A percentile compares a stretch with the other conserved stretches of the same genome.
These are phyloP conservation scores for Trichoderma atrobrunneum DNA, from an alignment of 2,329 filamentous ascomycete species.

Conservation along the genomic window DNA sequence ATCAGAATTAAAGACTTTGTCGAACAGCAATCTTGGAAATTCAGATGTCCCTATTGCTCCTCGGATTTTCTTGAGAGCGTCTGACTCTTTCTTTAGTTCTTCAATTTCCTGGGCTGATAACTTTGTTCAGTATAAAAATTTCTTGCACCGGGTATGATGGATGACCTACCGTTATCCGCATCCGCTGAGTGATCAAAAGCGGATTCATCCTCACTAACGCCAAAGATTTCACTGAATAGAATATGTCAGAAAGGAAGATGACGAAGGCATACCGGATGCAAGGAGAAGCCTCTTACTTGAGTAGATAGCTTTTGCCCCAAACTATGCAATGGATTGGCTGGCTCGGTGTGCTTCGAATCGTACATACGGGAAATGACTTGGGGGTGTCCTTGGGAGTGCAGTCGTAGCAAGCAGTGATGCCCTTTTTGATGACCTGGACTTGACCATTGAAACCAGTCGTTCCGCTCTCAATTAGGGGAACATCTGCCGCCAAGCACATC, in stretches of 20 bases:
- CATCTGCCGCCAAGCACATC: slow-evolving; percentile 90
- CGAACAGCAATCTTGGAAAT: slow-evolving; percentile 78
- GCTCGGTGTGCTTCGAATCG: slow-evolving; percentile 91
- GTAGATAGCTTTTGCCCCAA: slow-evolving; percentile 94
- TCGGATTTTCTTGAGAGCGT: slow-evolving; percentile 78
- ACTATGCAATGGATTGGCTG: slow-evolving; percentile 99
- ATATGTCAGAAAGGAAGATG: background rate
- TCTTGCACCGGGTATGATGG: background rate
- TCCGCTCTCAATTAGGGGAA: slow-evolving; percentile 91
- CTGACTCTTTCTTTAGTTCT: slow-evolving; percentile 79
- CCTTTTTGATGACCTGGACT: slow-evolving; percentile 93
- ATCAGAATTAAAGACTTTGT: slow-evolving; percentile 89
- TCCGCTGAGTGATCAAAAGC: slow-evolving; percentile 77
- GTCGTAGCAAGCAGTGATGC: slow-evolving; percentile 91
- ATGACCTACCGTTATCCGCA: slow-evolving; percentile 67
- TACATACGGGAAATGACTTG: slow-evolving; percentile 94
- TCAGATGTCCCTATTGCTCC: slow-evolving; percentile 73
- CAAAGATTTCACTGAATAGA: slow-evolving; percentile 69
- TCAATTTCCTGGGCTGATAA: slow-evolving; percentile 72
- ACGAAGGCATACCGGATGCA: background rate
- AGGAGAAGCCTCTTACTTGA: slow-evolving; percentile 55
- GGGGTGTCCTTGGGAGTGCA: slow-evolving; percentile 86
- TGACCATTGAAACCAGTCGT: slow-evolving; percentile 98
- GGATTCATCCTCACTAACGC: slow-evolving; percentile 81
- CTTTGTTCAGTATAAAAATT: background rate